Evolutionary conservation across 345 rosid species (phyloP).

Genomic region (Eucalyptus regnans): DNA sequence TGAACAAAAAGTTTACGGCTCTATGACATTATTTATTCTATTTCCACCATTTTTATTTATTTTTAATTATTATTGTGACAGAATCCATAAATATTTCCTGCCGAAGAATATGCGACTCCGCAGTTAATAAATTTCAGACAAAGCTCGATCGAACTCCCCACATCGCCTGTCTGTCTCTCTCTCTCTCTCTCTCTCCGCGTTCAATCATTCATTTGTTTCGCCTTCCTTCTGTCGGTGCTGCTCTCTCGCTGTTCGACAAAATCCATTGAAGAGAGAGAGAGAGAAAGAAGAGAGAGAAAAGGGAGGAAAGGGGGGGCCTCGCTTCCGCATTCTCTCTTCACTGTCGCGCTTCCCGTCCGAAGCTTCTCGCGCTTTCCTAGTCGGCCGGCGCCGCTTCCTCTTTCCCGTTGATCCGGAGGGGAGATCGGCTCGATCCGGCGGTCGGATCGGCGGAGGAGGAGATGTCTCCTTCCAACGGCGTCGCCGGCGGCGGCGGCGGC

Average conservation of each 20-base stretch:
- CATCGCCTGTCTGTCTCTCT: not conserved
- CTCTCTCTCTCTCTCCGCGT: not conserved
- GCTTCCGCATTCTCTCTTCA: not conserved
- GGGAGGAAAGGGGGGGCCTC: rapidly evolving
- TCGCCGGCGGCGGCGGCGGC: not conserved
- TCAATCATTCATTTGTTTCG: not conserved
- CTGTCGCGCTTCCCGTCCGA: not conserved
- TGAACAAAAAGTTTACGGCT: no score
- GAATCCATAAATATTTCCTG: not conserved
- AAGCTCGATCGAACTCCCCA: not conserved
- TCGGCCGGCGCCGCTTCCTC: not conserved
- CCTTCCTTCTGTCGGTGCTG: not conserved
- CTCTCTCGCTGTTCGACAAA: not conserved
- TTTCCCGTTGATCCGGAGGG: not conserved
- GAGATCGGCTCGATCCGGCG: not conserved
- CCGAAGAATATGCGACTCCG: not conserved
- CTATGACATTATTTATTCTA: no score
- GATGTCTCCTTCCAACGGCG: slow-evolving; percentile 30
- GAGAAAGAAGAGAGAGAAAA: not conserved
- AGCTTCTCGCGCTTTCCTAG: not conserved
- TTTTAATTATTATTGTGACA: not conserved
- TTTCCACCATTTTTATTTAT: not conserved
- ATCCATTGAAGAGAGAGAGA: not conserved
- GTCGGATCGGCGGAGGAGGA: not conserved
- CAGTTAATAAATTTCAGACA: not conserved